Conservation (phyloP, 2,329 filamentous ascomycete genomes). For the Colletotrichum echinochloae region DNA sequence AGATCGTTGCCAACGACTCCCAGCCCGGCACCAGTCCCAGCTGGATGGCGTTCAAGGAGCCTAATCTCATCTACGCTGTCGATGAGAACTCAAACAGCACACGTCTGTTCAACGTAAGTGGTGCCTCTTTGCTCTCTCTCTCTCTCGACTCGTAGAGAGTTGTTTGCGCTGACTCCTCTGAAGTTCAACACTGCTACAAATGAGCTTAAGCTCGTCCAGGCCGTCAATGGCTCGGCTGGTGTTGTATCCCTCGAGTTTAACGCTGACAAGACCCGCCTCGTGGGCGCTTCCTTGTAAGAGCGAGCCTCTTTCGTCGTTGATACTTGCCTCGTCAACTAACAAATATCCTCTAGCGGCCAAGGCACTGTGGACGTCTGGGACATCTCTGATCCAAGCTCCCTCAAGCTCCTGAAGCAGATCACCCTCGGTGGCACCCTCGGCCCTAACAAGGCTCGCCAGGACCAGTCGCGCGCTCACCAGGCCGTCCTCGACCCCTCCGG, state of each 20-base stretch:
- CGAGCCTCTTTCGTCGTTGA: neutral
- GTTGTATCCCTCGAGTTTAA: slow-evolving; percentile 63
- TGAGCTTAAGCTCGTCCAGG: slow-evolving; percentile 46
- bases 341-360: slow-evolving; percentile 43
- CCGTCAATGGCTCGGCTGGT: slow-evolving; percentile 53
- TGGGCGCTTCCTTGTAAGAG: slow-evolving; percentile 56
- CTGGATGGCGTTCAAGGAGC: slow-evolving; percentile 59
- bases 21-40: slow-evolving; percentile 52
- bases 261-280: slow-evolving; percentile 56
- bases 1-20: slow-evolving; percentile 51
- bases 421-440: slow-evolving; percentile 50
- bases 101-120: slow-evolving; percentile 52
- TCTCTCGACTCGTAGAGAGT: neutral
- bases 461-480: slow-evolving; percentile 59
- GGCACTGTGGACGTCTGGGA: slow-evolving; percentile 61
- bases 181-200: slow-evolving; percentile 51
- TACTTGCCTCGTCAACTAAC: slow-evolving; percentile 2
- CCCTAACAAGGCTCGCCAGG: slow-evolving; percentile 49
- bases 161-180: slow-evolving; percentile 3
- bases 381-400: slow-evolving; percentile 50
- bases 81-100: slow-evolving; percentile 59
- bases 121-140: neutral
- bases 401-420: slow-evolving; percentile 54
- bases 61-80: slow-evolving; percentile 58
- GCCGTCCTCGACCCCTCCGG: slow-evolving; percentile 61